Conservation (phyloP, 352 stramenopile species). For the Globisporangium nagaii region DNA sequence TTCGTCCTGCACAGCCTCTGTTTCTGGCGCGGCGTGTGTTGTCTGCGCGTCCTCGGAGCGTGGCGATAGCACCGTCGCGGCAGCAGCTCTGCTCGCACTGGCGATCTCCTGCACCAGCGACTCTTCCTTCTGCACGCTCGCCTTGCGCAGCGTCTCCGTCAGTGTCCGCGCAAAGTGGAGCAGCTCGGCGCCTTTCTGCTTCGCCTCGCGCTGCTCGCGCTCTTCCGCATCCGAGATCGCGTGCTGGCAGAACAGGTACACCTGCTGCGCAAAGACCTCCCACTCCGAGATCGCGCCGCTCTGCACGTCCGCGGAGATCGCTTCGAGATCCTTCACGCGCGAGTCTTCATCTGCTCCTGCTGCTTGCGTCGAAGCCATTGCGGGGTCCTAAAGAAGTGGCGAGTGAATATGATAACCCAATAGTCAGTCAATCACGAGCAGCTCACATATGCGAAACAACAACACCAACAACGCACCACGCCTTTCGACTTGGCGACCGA, state of each 20-base stretch:
- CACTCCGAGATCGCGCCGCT: conserved; percentile 45
- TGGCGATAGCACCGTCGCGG: background rate
- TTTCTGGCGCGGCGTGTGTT: background rate
- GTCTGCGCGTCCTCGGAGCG: background rate
- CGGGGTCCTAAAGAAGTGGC: conserved; percentile 21
- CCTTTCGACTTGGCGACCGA: conserved; percentile 72
- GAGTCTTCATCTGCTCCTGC: background rate
- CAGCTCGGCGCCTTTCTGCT: conserved; percentile 69
- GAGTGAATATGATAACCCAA: background rate
- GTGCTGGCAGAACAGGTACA: conserved; percentile 71
- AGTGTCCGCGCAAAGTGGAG: conserved; percentile 70
- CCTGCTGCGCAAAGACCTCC: conserved; percentile 61
- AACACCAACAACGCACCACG: conserved; percentile 19
- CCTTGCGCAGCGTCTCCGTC: conserved; percentile 66
- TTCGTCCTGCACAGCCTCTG: background rate
- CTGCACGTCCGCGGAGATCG: conserved; percentile 36
- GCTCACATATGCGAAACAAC: background rate
- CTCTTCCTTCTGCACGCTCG: conserved; percentile 62
- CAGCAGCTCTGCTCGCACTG: background rate
- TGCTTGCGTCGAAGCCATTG: conserved; percentile 32
- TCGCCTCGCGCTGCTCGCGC: conserved; percentile 41
- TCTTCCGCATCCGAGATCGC: conserved; percentile 59
- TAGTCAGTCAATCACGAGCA: background rate
- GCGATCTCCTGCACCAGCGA: conserved; percentile 43
- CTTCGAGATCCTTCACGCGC: conserved; percentile 42